phyloP scores from a whole-genome alignment of 129 eudicot species.

The Sambucus nigra region DNA sequence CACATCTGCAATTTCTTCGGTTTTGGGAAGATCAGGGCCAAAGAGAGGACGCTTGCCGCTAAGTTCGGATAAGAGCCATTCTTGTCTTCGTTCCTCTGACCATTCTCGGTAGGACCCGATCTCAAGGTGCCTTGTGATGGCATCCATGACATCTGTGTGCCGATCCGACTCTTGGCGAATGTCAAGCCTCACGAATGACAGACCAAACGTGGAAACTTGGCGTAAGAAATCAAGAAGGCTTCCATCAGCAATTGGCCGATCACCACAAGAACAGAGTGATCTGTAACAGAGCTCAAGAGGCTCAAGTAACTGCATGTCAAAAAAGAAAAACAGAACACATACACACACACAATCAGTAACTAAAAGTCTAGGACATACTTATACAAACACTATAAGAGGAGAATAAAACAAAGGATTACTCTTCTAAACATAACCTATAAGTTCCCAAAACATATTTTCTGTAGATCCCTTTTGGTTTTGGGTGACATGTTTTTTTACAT shows the following conservation, averaged over 20 bases:
- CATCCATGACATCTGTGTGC: conserved; percentile 94
- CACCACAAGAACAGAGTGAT: conserved; percentile 90
- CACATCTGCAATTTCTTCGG: conserved; percentile 92
- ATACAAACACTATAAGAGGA: too few relatives aligned
- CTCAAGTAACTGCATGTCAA: conserved; percentile 57
- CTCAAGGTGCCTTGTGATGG: conserved; percentile 79
- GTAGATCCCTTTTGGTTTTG: too few relatives aligned
- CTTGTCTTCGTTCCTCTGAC: conserved; percentile 82
- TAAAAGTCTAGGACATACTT: too few relatives aligned
- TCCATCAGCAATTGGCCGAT: conserved; percentile 89
- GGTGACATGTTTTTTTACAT: too few relatives aligned
- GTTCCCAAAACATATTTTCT: too few relatives aligned
- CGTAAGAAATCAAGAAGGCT: conserved; percentile 88
- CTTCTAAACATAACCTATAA: too few relatives aligned
- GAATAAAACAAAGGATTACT: too few relatives aligned
- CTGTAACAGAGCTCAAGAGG: conserved; percentile 95
- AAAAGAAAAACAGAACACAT: too few relatives aligned
- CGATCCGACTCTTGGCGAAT: conserved; percentile 95
- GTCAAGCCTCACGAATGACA: conserved; percentile 86
- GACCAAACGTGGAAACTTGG: conserved; percentile 92
- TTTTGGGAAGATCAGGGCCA: conserved; percentile 87
- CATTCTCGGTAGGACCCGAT: conserved; percentile 88
- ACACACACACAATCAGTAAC: too few relatives aligned
- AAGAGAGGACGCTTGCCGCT: conserved; percentile 86
- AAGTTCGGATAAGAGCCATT: conserved; percentile 89